These are phyloP conservation scores for Phytopythium oedochilum DNA, from an alignment of 352 stramenopile species.

Conservation along the genomic window DNA sequence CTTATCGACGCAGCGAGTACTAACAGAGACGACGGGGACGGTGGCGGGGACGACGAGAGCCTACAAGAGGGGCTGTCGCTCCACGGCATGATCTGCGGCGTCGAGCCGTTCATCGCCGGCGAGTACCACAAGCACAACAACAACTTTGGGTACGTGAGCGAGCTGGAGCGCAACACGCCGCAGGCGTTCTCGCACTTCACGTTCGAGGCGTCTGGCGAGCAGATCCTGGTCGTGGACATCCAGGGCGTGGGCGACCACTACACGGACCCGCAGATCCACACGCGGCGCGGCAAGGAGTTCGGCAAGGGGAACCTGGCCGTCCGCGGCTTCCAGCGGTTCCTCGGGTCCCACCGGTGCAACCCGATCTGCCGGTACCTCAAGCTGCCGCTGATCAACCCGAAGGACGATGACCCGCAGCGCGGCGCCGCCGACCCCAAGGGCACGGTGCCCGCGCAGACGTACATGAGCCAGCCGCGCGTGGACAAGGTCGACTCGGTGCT, in stretches of 20 bases:
- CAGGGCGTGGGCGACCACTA: constrained; percentile 94
- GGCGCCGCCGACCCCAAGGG: constrained; percentile 32
- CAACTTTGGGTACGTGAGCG: constrained; percentile 79
- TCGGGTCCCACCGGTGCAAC: constrained; percentile 78
- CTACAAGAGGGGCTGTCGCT: constrained; percentile 44
- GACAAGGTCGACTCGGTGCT: constrained; percentile 59
- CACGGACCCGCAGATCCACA: constrained; percentile 95
- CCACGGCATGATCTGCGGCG: constrained; percentile 64
- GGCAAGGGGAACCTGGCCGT: constrained; percentile 75
- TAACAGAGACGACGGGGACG: neutral
- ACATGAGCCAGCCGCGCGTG: constrained; percentile 62
- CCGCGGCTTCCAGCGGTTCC: constrained; percentile 66
- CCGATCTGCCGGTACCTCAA: constrained; percentile 77
- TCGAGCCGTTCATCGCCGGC: constrained; percentile 73
- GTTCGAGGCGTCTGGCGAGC: constrained; percentile 88
- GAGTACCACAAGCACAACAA: constrained; percentile 87
- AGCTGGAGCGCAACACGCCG: constrained; percentile 72
- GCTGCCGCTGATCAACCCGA: constrained; percentile 63
- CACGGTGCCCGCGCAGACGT: constrained; percentile 62
- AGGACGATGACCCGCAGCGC: constrained; percentile 24
- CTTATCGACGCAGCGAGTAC: neutral
- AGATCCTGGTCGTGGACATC: constrained; percentile 93
- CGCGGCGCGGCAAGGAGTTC: constrained; percentile 71
- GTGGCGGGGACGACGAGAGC: constrained; percentile 14
- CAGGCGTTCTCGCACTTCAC: constrained; percentile 92